Conservation (phyloP, 805 yeast genomes). For the Metschnikowia reukaufii region DNA sequence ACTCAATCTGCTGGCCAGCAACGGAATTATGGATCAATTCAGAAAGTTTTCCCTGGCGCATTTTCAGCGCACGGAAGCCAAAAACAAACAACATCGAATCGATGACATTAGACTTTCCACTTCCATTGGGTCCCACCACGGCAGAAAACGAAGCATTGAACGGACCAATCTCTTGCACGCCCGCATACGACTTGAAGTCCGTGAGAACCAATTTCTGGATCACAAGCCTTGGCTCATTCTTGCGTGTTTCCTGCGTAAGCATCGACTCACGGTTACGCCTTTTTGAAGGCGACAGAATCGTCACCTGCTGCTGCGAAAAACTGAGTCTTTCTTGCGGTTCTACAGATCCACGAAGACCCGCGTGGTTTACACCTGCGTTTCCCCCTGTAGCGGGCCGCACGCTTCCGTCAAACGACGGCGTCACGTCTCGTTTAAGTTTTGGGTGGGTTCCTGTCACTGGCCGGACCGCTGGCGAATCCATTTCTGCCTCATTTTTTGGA, state of each 20-base stretch:
- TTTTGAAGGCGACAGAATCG: constrained; percentile 30
- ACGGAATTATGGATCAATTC: constrained; percentile 93
- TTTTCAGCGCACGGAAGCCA: constrained; percentile 93
- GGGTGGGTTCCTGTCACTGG: not conserved
- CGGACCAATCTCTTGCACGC: constrained; percentile 90
- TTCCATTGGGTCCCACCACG: constrained; percentile 97
- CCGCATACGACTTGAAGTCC: constrained; percentile 95
- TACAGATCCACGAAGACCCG: constrained; percentile 1
- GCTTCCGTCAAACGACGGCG: not conserved
- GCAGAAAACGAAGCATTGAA: constrained; percentile 93
- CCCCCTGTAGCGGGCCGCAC: not conserved
- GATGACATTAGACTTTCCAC: constrained; percentile 96
- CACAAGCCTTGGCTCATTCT: constrained; percentile 59
- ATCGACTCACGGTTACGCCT: constrained; percentile 22
- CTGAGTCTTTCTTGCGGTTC: constrained; percentile 21
- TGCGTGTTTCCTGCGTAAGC: constrained; percentile 12
- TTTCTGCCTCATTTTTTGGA: not conserved
- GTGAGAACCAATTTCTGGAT: constrained; percentile 71
- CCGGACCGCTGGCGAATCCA: not conserved
- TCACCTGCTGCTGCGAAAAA: constrained; percentile 26
- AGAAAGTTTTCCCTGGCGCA: constrained; percentile 93
- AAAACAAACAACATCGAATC: constrained; percentile 95
- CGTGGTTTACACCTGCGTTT: not conserved
- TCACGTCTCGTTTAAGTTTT: not conserved
- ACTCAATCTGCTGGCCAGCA: constrained; percentile 52